Evolutionary conservation across 2,329 filamentous ascomycete genomes (phyloP).

Genomic region (Juglanconis oblonga): DNA sequence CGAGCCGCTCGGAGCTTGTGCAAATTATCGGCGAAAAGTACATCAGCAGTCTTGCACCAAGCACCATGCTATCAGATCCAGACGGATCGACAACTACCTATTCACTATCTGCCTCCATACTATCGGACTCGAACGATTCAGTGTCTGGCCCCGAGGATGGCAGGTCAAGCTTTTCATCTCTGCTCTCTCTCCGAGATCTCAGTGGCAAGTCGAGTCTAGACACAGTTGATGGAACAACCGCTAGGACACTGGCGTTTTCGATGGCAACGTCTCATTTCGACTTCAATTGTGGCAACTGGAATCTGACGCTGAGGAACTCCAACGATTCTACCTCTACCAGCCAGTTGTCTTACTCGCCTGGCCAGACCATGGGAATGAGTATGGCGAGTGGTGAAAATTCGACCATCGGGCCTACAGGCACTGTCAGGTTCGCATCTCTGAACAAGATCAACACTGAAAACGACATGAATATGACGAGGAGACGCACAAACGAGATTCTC

Average conservation of each 20-base stretch:
- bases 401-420: background rate
- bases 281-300: constrained; percentile 18
- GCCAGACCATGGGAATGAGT: constrained; percentile 3
- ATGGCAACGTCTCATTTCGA: constrained; percentile 15
- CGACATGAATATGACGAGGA: background rate
- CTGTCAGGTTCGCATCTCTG: constrained; percentile 8
- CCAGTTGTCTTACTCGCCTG: constrained; percentile 2
- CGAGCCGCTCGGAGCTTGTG: constrained; percentile 1
- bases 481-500: background rate
- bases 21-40: constrained; percentile 5
- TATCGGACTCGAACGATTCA: background rate
- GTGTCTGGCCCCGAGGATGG: background rate
- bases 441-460: constrained; percentile 2
- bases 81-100: background rate
- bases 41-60: constrained; percentile 7
- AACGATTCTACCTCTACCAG: background rate
- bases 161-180: background rate
- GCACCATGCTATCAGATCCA: background rate
- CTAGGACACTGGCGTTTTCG: constrained; percentile 7
- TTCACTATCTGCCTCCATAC: background rate
- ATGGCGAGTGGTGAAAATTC: background rate
- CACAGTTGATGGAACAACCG: background rate
- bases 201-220: background rate
- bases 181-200: background rate
- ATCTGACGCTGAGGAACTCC: constrained; percentile 1